Evolutionary conservation across 345 rosid species (phyloP), one percentile per base, ranked within the genome.

Genomic region (Gossypium mustelinum): DNA sequence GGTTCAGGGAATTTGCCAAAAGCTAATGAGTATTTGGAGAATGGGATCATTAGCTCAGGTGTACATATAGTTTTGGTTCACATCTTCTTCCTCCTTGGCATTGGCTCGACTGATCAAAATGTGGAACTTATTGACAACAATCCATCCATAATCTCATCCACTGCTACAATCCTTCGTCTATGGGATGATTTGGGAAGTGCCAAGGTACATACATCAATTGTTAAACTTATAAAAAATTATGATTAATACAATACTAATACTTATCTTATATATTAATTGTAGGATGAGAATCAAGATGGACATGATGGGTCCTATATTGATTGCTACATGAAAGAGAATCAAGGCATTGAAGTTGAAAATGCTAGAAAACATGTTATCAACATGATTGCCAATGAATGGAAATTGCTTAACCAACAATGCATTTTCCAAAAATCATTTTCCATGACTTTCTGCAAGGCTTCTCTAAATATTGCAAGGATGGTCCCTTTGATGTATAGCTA

Each of bases 111-210:
- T 13, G 34, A 20, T 45, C 72, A 84, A 34, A 82, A 18, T 58
- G 79, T 87, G 4, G 73, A 87, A 7, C 56, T 73, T 22, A 66
- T 86, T 2, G 85, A 84, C 51, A 75, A 55, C 17, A 67, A 55
- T 43, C 90, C 88, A 1, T 27, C 48, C 61, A 75, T 88, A 29
- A 60, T 86, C 39, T 80, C 87, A 2, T 73, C 86, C 55, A 56
- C 84, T 0, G 87, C 86, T 9, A 72, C 84, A n/a, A 88, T 86
- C 65, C 86, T 88, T 52, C 86, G 88, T 11, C 86, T 86, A 0
- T 89, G 89, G 88, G 90, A 91, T 77, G 88, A 87, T 68, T 79
- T 88, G 41, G 90, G 90, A 80, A 87, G 84, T 78, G 87, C 90
- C 57, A 70, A 86, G 86, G 95, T 84, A 74, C 1, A 12, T 2